Base-by-base conservation (phyloP, 1,284 basidiomycete genomes). In the Pterulicium gracile region DNA sequence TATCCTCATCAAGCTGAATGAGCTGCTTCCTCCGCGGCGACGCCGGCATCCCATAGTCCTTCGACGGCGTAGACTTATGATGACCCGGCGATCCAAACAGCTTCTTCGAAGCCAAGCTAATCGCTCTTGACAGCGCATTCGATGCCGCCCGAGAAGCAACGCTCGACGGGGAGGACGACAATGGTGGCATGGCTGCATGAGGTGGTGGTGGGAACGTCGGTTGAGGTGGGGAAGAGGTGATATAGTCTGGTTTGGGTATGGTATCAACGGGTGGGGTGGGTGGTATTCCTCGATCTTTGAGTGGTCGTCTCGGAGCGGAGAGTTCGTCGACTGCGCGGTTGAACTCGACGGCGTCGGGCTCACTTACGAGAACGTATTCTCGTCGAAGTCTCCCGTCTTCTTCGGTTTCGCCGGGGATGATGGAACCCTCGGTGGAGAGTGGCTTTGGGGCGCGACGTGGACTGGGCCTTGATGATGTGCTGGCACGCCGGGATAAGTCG, bases 31-130 rank as follows among this genome's bases (percentile, higher is more conserved):
- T 65, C 19, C 73, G 63, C 2, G 80, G 77, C 0, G 78, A 77
- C 2, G 74, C 66, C 0, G 72, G 68, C 1, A 59, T 52, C 43
- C 60, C 64, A 22, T 60, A 60, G 32, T 66, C 64, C 7, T 60
- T 57, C 46, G 67, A 65, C 20, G 64, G 58, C 35, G 67, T 63
- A 47, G 64, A 52, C 46, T 68, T 53, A 52, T 60, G 55, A 49
- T 67, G 62, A 50, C 52, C 73, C 58, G 49, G 70, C 3, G 77
- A 71, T 1, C 91, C 90, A 55, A 95, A 93, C 3, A 96, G 70
- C 56, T 89, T 92, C 61, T 92, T 86, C n/a, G 88, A 87, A 0
- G 93, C 93, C 35, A 90, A 73, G 53, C 78, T 92, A 44, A 97
- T 69, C 0, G 91, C 94, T 7, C 91, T 80, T 44, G 90, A 87